Evolutionary conservation across 192 early-diverging fungal genomes (phyloP).

Genomic region (Backusella circina): DNA sequence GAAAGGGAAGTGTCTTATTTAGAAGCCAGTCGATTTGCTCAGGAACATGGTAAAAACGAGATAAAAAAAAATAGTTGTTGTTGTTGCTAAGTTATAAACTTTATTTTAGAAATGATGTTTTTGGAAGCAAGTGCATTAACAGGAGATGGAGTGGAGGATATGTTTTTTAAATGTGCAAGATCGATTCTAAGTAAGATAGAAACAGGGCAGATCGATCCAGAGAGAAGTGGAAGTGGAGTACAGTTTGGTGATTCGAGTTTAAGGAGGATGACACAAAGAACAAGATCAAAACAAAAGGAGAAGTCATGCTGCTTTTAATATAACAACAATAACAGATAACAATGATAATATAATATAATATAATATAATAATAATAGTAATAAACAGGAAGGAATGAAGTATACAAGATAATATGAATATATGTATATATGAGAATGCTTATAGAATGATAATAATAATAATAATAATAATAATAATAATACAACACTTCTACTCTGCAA

Average conservation of each 20-base stretch:
- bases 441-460: background rate
- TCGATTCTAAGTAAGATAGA: conserved; percentile 52
- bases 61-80: background rate
- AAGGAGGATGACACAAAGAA: conserved; percentile 49
- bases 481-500: background rate
- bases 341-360: background rate
- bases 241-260: conserved; percentile 52
- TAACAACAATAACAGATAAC: background rate
- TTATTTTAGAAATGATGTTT: conserved; percentile 50
- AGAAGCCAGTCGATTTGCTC: conserved; percentile 51
- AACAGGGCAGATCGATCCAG: conserved; percentile 54
- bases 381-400: background rate
- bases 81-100: background rate
- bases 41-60: conserved; percentile 36
- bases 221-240: conserved; percentile 47
- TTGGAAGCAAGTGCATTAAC: conserved; percentile 56
- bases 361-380: background rate
- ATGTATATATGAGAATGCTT: background rate
- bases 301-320: conserved; percentile 41
- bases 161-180: conserved; percentile 49
- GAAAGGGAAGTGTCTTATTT: conserved; percentile 49
- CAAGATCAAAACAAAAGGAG: conserved; percentile 39
- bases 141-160: conserved; percentile 55
- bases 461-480: background rate
- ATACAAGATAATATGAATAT: background rate